Conservation (phyloP, 768 basidiomycete genomes). For the Auriscalpium vulgare region DNA sequence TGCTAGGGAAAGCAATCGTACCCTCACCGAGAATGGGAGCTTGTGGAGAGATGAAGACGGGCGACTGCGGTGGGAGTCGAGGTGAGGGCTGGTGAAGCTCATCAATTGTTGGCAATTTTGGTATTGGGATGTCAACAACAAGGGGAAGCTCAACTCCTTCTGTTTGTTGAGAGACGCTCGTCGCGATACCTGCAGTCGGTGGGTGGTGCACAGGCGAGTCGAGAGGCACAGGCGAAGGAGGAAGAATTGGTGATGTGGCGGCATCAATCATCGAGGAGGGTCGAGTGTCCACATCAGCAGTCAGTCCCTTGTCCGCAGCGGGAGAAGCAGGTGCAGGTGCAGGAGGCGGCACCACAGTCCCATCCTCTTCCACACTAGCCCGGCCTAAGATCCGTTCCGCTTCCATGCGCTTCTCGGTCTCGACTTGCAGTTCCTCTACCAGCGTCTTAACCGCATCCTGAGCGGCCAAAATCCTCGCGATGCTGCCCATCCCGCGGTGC, state of each 20-base stretch:
- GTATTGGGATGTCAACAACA: background rate
- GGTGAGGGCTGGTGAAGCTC: background rate
- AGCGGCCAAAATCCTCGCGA: constrained; percentile 45
- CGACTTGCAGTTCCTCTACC: constrained; percentile 48
- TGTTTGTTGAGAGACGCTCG: too few species aligned
- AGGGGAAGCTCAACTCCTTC: background rate
- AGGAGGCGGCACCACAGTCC: background rate
- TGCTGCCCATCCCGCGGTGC: constrained; percentile 31
- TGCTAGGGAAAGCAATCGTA: background rate
- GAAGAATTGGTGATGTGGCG: constrained; percentile 9
- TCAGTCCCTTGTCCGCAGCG: too few species aligned
- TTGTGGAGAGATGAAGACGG: background rate
- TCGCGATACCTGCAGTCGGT: too few species aligned
- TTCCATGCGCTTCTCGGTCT: constrained; percentile 42
- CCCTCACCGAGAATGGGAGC: background rate
- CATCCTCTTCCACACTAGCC: constrained; percentile 4
- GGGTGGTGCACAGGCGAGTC: background rate
- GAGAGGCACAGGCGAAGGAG: background rate
- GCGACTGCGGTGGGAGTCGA: background rate
- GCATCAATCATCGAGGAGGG: background rate
- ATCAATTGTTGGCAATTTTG: background rate
- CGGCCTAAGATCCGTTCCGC: constrained; percentile 28
- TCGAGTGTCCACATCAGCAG: too few species aligned
- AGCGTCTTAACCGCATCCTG: constrained; percentile 43
- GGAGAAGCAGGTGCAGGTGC: background rate